phyloP scores from a whole-genome alignment of 805 yeast genomes.

The Saccharomycopsis fibuligera region DNA sequence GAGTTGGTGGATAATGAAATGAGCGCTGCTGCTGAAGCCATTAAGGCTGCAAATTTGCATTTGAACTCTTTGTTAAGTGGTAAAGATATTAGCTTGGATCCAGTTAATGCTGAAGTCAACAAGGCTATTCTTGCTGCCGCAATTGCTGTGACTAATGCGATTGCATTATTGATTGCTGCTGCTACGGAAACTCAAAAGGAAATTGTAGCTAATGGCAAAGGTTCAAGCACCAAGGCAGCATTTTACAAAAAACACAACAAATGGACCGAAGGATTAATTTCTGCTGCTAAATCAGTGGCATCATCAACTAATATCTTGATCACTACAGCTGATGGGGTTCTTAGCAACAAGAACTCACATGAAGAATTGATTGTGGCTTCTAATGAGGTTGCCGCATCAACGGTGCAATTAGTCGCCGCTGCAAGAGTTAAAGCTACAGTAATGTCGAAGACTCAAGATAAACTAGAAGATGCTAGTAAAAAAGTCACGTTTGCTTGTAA shows the following conservation, averaged over 20 bases:
- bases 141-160: slow-evolving; percentile 71
- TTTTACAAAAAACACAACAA: slow-evolving; percentile 82
- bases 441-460: slow-evolving; percentile 70
- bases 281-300: slow-evolving; percentile 86
- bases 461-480: slow-evolving; percentile 61
- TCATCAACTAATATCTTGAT: slow-evolving; percentile 76
- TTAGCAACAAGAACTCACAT: slow-evolving; percentile 54
- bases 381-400: slow-evolving; percentile 86
- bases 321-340: slow-evolving; percentile 80
- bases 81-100: slow-evolving; percentile 43
- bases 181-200: slow-evolving; percentile 79
- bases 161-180: slow-evolving; percentile 61
- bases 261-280: slow-evolving; percentile 90
- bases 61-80: slow-evolving; percentile 45
- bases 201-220: slow-evolving; percentile 66
- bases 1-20: slow-evolving; percentile 69
- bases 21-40: slow-evolving; percentile 64
- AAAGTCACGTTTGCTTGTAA: slow-evolving; percentile 74
- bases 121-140: slow-evolving; percentile 76
- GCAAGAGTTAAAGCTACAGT: slow-evolving; percentile 78
- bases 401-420: slow-evolving; percentile 89
- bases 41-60: slow-evolving; percentile 57
- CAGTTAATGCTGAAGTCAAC: slow-evolving; percentile 61
- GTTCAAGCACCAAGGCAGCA: slow-evolving; percentile 58
- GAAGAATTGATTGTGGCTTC: slow-evolving; percentile 88